Base-by-base conservation (phyloP, 2,329 filamentous ascomycete genomes). In the Penicillium occitanis region DNA sequence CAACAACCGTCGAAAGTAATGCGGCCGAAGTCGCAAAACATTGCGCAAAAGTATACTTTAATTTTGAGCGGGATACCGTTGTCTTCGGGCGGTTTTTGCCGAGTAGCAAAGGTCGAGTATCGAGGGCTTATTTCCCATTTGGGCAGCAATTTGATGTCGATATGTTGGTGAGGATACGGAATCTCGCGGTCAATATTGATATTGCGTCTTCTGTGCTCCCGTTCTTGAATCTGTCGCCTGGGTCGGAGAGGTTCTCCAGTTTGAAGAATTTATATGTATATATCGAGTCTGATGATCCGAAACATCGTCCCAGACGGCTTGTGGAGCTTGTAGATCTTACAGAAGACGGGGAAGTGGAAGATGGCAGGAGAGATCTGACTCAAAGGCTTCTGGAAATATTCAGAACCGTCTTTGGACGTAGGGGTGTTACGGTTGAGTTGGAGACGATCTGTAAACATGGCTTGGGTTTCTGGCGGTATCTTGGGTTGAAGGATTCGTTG, bases 311-410 rank as follows among this genome's bases (percentile, higher is more conserved):
- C 3, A 30, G 51, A 11, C 7, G 51, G 7, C 28, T n/a, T n/a
- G 25, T 35, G 28, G 51, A 57, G 51, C 51, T 57, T 33, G 51
- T 57, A 35, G 51, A 57, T 57, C 51, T 57, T 11, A 57, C 51
- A 30, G 28, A 35, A 35, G 28, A 33, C 3, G 17, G 3, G 28
- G 33, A 57, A 6, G n/a, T 6, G 5, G 17, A 57, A 19, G 53
- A 35, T 19, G 30, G 11, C 17, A 51, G 48, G 28, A 17, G 6
- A 17, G n/a, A 57, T 19, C 14, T 57, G 8, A 8, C 30, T 13
- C 30, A 37, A 37, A 33, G 35, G 17, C 35, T 57, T 37, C 30
- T 57, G n/a, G 53, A 57, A 17, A 57, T 11, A 37, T 57, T 22
- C n/a, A 58, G 25, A 33, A 58, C 11, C 22, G 55, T 58, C 19